Evolutionary conservation across 495 filamentous ascomycete species (phyloP), one percentile per base, ranked within the genome.

Genomic region (Penicillium angulare): DNA sequence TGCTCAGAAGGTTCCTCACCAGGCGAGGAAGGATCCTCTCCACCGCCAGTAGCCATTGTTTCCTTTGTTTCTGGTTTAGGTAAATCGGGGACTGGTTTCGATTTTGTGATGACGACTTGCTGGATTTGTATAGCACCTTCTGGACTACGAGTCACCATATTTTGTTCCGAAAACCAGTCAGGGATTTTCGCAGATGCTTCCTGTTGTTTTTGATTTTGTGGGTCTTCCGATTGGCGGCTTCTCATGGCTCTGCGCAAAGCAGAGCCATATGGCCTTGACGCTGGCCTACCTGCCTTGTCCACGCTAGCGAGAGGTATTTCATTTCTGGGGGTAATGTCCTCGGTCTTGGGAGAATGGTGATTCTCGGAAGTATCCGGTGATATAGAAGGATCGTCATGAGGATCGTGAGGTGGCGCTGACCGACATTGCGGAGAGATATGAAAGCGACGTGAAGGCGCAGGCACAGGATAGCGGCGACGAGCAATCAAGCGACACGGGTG

Each of bases 401-500:
- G 60, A 31, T 72, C 68, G 17, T 57, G 29, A 13, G 43, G 20
- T n/a, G 62, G 52, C n/a, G 66, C 61, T 15, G 69, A 70, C 7
- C 59, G 65, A 54, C 64, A 67, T 57, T 33, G 53, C 52, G 56
- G 58, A 23, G 73, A 75, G 12, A 63, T 47, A 47, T 75, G 72
- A 44, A 75, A 73, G 15, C 52, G 64, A 34, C 72, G 72, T 39
- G 66, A 63, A 29, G 56, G 35, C 39, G 62, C 32, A 16, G 54
- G 51, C 29, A 60, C 62, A 45, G 70, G 64, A 66, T 68, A 73
- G 23, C 71, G 71, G 47, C 73, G 71, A 54, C 60, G 71, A 42
- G 71, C 70, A 50, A 75, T 59, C 38, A 76, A 65, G 48, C 72
- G 71, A 60, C 73, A 74, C 43, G 73, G 72, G 56, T 67, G 71